Conservation (phyloP, 345 rosid genomes). For the Kandelia obovata region DNA sequence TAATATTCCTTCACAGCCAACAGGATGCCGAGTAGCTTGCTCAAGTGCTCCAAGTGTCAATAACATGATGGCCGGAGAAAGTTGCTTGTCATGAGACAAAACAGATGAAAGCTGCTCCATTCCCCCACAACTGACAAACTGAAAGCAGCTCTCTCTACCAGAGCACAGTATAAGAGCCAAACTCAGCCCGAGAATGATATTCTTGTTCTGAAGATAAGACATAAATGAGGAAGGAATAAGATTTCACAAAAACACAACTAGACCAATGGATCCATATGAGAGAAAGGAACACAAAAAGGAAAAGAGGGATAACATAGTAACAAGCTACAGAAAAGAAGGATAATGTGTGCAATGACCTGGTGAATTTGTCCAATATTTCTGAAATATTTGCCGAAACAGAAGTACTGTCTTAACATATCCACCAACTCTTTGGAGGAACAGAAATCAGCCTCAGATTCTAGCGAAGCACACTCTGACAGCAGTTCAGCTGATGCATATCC, state of each 20-base stretch:
- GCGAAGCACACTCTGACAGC: constrained; percentile 37
- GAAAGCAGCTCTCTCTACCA: constrained; percentile 89
- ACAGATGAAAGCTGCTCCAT: constrained; percentile 63
- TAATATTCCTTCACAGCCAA: constrained; percentile 89
- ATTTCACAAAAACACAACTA: constrained; percentile 4
- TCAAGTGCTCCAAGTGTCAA: constrained; percentile 76
- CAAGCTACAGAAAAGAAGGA: background rate
- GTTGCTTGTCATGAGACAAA: constrained; percentile 43
- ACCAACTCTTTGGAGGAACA: constrained; percentile 67
- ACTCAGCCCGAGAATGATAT: constrained; percentile 65
- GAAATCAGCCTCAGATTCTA: constrained; percentile 51
- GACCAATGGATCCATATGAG: background rate
- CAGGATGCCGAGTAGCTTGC: constrained; percentile 84
- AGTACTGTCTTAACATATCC: constrained; percentile 44
- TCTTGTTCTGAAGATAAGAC: constrained; percentile 57
- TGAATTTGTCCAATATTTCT: constrained; percentile 39
- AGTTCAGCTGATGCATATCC: constrained; percentile 41
- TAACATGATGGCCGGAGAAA: constrained; percentile 52
- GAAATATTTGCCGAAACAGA: constrained; percentile 42
- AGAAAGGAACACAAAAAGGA: background rate
- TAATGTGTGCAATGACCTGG: constrained; percentile 19
- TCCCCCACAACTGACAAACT: constrained; percentile 76
- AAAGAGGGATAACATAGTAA: background rate
- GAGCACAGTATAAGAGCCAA: constrained; percentile 76
- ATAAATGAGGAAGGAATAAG: constrained; percentile 20